Evolutionary conservation across 2,329 filamentous ascomycete genomes (phyloP).

Genomic region (Microthyrium microscopicum): DNA sequence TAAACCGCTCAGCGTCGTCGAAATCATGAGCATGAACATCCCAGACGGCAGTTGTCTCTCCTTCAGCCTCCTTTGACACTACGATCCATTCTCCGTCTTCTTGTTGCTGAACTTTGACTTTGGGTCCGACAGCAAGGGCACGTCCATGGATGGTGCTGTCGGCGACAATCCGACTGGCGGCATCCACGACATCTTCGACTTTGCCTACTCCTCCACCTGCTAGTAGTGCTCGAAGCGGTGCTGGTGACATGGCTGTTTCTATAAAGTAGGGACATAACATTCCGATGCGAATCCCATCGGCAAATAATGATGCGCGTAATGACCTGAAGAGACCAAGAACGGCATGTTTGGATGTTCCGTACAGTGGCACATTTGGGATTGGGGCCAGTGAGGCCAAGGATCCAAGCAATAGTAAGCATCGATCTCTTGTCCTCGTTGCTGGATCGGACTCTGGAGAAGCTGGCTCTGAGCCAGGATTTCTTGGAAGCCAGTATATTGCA

Average conservation of each 20-base stretch:
- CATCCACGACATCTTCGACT: slow-evolving; percentile 45
- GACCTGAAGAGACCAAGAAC: slow-evolving; percentile 47
- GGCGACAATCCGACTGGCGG: slow-evolving; percentile 43
- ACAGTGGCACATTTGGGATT: slow-evolving; percentile 30
- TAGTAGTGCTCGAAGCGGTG: slow-evolving; percentile 32
- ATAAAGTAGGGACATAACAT: slow-evolving; percentile 52
- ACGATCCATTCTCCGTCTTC: slow-evolving; percentile 17
- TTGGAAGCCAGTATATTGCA: slow-evolving; percentile 41
- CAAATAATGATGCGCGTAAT: slow-evolving; percentile 33
- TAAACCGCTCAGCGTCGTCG: slow-evolving; percentile 39
- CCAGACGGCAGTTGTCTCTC: slow-evolving; percentile 34
- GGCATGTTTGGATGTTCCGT: slow-evolving; percentile 48
- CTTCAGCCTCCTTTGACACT: slow-evolving; percentile 13
- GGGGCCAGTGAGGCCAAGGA: slow-evolving; percentile 39
- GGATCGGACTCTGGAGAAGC: slow-evolving; percentile 11
- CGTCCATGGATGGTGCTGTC: slow-evolving; percentile 41
- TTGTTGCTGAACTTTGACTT: slow-evolving; percentile 29
- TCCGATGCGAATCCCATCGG: slow-evolving; percentile 43
- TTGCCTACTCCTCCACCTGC: slow-evolving; percentile 39
- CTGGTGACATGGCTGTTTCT: slow-evolving; percentile 41
- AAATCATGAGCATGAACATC: slow-evolving; percentile 46
- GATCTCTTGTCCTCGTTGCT: slow-evolving; percentile 26
- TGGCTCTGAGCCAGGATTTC: slow-evolving; percentile 27
- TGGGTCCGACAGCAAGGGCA: slow-evolving; percentile 41
- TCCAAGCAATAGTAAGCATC: slow-evolving; percentile 46